Evolutionary conservation across 2,329 filamentous ascomycete genomes (phyloP), one percentile per base, ranked within the genome.

Genomic region (Amauroascus niger): DNA sequence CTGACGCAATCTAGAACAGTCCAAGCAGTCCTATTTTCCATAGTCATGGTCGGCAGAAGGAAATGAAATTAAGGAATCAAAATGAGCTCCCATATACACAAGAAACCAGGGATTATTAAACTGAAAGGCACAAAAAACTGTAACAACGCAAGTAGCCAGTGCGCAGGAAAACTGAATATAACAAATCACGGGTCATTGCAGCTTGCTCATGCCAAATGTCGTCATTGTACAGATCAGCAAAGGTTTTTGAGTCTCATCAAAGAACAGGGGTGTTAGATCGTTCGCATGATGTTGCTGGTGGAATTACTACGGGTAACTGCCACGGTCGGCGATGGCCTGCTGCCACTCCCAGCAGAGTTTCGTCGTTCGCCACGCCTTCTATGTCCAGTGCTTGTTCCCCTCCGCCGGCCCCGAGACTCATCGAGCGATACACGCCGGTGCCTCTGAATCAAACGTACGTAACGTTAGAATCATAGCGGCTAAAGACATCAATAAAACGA

Each of bases 391-490:
- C 67, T 68, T 22, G 41, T 47, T 51, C 68, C 67, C 63, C 67
- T 69, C 59, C 69, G 64, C 64, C 67, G 67, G 58, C 69, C 67
- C 57, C 69, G 67, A 62, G 62, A 59, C 59, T 65, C 65, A 61
- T 70, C 68, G 63, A 69, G 60, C 50, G 69, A 70, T 59, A 67
- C 69, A 62, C 68, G 69, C 62, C 69, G 70, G 64, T 69, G 70
- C 69, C 68, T 73, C 72, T 74, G 71, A 64, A 71, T 66, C 67
- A 58, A 66, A 70, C 64, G 65, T 67, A 70, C 64, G 67, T 67
- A 61, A 68, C 64, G 67, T 74, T 72, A 74, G 72, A 74, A 73
- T 71, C 67, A 71, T 64, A 65, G 66, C 68, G 66, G 68, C 70
- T 73, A 65, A 61, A 63, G 51, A 57, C 54, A 60, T 52, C 50